Base-by-base conservation (phyloP, 208 protist genomes). In the Sergeia podlipaevii region DNA sequence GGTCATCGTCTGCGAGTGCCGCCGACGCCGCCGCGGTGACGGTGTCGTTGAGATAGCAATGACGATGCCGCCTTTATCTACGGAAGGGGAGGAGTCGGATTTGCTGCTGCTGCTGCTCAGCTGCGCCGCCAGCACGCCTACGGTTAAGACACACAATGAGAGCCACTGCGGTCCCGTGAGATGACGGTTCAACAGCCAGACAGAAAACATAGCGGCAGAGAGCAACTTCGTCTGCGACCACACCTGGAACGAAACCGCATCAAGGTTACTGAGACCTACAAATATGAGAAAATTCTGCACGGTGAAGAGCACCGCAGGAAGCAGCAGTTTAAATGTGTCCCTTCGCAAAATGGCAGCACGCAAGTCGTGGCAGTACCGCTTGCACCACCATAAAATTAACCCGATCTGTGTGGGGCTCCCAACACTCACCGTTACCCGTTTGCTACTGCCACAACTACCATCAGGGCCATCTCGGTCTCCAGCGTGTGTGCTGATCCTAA, bases 151-250 rank as follows among this genome's bases (percentile, higher is more conserved):
- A 23, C 77, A 39, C 6, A 93, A 58, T 15, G 74, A 78, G 3
- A 63, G 2, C 86, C 86, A 93, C 66, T 93, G 86, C 58, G 79
- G 64, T 33, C 41, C 36, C 0, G 56, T 57, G 20, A 93, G 71
- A 20, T 56, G 66, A 23, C 82, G 70, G 21, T 72, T 43, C 34
- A 93, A 56, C 58, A 91, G 61, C 54, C 69, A 64, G 7, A 89
- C 74, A 15, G 86, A 91, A 37, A 93, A 85, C 3, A 88, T 18
- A 17, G 82, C 82, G 11, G 86, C 67, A 21, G 61, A 86, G 0
- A 91, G 63, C 11, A 93, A 52, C 43, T 89, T 88, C 8, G 75
- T 83, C 55, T 93, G 86, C 13, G 82, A 91, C 74, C 76, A 86
- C 1, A 89, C 59, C 48, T 93, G 86, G 51, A 87, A 93, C 8